Evolutionary conservation across 2,329 filamentous ascomycete species (phyloP).

Genomic region (Lachnellula arida): DNA sequence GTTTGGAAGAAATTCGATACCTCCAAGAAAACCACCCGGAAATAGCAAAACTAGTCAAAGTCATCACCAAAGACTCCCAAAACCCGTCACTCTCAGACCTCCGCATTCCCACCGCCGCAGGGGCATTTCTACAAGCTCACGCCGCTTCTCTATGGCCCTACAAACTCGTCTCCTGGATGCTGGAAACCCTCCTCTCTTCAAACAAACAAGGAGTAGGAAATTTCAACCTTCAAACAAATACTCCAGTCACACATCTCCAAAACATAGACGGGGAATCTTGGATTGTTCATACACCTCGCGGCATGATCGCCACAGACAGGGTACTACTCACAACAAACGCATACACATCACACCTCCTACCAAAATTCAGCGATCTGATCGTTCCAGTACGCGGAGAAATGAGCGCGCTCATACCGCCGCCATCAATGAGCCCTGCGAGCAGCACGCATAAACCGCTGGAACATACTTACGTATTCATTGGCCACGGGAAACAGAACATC

Average conservation of each 20-base stretch:
- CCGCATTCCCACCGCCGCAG: constrained; percentile 52
- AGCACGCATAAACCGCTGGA: constrained; percentile 10
- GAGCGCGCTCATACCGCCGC: constrained; percentile 57
- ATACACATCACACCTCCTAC: constrained; percentile 74
- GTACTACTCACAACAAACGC: constrained; percentile 79
- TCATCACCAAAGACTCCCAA: constrained; percentile 28
- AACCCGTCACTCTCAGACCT: constrained; percentile 43
- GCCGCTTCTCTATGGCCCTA: constrained; percentile 78
- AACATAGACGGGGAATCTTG: constrained; percentile 39
- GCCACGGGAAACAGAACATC: constrained; percentile 37
- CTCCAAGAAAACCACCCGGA: constrained; percentile 51
- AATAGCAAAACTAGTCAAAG: constrained; percentile 42
- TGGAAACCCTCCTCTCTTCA: constrained; percentile 42
- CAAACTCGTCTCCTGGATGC: constrained; percentile 70
- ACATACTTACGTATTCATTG: constrained; percentile 54
- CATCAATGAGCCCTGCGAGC: constrained; percentile 23
- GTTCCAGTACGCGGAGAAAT: constrained; percentile 75
- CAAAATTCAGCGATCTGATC: constrained; percentile 64
- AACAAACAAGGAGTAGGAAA: constrained; percentile 14
- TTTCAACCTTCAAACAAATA: constrained; percentile 68
- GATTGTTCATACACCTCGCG: constrained; percentile 63
- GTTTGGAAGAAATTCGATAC: constrained; percentile 44
- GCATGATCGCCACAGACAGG: constrained; percentile 55
- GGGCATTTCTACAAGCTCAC: constrained; percentile 58
- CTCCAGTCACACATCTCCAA: constrained; percentile 53